Percentiles rank a stretch among this genome's conserved stretches.
Evolutionary conservation across 306 rosid genomes (phyloP).

Genomic region (Malus sieversii): DNA sequence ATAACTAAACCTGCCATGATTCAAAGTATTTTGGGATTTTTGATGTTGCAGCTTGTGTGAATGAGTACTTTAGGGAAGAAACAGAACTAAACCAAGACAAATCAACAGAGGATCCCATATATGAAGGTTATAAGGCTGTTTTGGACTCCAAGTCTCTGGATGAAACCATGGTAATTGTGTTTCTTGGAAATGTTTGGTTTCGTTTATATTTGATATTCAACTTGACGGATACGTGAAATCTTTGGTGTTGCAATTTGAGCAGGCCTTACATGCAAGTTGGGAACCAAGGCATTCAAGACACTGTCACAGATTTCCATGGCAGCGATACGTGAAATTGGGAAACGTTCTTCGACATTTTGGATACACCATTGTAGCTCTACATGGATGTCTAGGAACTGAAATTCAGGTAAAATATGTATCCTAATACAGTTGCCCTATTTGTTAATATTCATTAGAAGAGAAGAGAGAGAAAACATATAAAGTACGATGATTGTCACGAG

Average conservation of each 20-base stretch:
- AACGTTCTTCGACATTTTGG: constrained; percentile 89
- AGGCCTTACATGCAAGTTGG: constrained; percentile 97
- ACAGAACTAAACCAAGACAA: constrained; percentile 27
- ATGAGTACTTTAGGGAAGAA: constrained; percentile 62
- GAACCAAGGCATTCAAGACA: constrained; percentile 90
- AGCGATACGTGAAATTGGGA: constrained; percentile 85
- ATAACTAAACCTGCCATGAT: background rate
- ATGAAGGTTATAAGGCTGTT: constrained; percentile 78
- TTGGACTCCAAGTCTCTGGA: constrained; percentile 84
- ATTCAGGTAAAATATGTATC: constrained; percentile 50
- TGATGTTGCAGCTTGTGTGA: constrained; percentile 64
- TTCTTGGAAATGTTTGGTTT: constrained; percentile 2
- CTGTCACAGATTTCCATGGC: constrained; percentile 76
- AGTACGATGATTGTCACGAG: background rate
- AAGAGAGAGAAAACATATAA: background rate
- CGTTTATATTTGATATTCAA: background rate
- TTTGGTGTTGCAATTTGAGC: constrained; percentile 8
- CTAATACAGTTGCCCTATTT: background rate
- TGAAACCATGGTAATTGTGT: constrained; percentile 57
- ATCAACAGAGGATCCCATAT: constrained; percentile 48
- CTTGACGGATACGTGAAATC: background rate
- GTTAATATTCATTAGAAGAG: background rate
- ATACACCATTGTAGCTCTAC: constrained; percentile 84
- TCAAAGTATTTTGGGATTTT: background rate
- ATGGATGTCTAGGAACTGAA: constrained; percentile 81